A percentile compares a stretch with the other conserved stretches of the same genome.
Conservation (phyloP, 1,284 basidiomycete species). For the Ustilago bromivora region DNA sequence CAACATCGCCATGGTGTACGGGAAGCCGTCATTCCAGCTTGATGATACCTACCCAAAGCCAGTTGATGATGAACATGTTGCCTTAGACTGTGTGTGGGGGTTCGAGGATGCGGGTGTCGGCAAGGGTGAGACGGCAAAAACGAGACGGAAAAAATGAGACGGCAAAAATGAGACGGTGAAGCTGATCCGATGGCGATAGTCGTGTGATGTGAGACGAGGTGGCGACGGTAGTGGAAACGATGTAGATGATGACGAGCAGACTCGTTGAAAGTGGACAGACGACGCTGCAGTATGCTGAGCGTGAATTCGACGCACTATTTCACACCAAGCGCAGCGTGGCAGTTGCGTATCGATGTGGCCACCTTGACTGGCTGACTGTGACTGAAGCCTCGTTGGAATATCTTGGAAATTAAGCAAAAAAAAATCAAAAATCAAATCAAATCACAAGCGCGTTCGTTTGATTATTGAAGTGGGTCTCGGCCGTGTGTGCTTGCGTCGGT, state of each 20-base stretch:
- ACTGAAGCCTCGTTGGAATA: conserved; percentile 8
- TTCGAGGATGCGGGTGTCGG: neutral
- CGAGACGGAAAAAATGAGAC: neutral
- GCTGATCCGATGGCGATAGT: neutral
- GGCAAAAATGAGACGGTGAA: neutral
- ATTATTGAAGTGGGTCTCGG: no score
- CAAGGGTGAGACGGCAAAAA: neutral
- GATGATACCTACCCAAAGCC: conserved; percentile 67
- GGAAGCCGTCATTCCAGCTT: neutral
- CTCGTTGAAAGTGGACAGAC: conserved; percentile 12
- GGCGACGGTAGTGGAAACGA: neutral
- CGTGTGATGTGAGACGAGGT: neutral
- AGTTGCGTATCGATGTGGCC: conserved; percentile 17
- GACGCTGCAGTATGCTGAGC: conserved; percentile 19
- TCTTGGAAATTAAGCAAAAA: conserved; percentile 8
- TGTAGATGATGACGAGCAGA: conserved; percentile 13
- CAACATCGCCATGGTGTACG: no score
- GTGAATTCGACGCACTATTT: conserved; percentile 25
- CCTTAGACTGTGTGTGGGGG: conserved; percentile 7
- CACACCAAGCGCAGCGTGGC: conserved; percentile 11
- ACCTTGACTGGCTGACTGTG: neutral
- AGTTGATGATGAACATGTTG: conserved; percentile 69
- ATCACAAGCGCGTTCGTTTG: neutral
- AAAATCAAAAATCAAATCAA: neutral
- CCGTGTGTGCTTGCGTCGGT: neutral